Percentiles rank a stretch among this genome's conserved stretches.
Conservation (phyloP, 768 basidiomycete genomes). For the Lactarius vividus region DNA sequence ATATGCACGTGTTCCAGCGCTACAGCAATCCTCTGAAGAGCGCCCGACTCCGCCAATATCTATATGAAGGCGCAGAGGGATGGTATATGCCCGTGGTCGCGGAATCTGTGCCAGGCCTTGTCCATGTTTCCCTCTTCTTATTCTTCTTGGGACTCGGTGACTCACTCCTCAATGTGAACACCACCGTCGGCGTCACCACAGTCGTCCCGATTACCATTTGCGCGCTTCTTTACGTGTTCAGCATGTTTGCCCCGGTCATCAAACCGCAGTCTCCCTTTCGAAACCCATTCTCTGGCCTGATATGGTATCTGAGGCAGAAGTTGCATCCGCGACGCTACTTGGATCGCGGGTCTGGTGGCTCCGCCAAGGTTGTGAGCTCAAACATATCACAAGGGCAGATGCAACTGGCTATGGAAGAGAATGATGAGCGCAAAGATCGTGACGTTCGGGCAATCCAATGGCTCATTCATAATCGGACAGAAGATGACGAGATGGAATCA, state of each 20-base stretch:
- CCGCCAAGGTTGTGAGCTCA: neutral
- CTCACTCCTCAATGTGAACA: constrained; percentile 38
- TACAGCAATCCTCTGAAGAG: constrained; percentile 33
- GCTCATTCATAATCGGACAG: neutral
- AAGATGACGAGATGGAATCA: constrained; percentile 6
- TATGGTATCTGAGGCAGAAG: constrained; percentile 14
- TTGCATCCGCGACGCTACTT: neutral
- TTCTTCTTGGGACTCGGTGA: constrained; percentile 49
- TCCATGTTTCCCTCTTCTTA: constrained; percentile 48
- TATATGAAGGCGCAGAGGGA: constrained; percentile 37
- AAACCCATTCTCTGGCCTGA: constrained; percentile 7
- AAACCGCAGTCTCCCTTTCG: constrained; percentile 12
- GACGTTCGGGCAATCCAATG: neutral
- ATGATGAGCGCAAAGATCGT: neutral
- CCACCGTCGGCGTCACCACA: constrained; percentile 7
- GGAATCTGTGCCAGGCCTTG: constrained; percentile 43
- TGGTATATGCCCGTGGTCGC: constrained; percentile 44
- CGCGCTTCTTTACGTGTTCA: constrained; percentile 16
- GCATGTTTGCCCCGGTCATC: constrained; percentile 6
- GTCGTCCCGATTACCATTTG: constrained; percentile 13
- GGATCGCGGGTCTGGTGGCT: neutral
- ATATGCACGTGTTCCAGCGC: constrained; percentile 32
- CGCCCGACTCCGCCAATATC: constrained; percentile 42
- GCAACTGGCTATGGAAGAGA: constrained; percentile 7
- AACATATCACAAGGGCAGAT: neutral